Conservation (phyloP, 257 asterid genomes). For the Solanum chaucha region DNA sequence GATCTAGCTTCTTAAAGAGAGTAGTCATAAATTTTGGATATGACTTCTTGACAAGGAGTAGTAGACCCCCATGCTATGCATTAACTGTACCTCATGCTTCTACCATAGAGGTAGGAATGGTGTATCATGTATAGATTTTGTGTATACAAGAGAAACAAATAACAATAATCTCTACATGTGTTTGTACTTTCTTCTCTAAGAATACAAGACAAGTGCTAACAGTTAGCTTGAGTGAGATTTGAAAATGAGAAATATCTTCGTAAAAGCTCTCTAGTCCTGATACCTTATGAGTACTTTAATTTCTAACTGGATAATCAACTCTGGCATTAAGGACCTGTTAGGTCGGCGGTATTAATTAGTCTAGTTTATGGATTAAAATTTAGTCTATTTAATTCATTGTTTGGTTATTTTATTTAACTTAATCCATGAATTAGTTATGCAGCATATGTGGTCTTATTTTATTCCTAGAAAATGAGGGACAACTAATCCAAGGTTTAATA, state of each 20-base stretch:
- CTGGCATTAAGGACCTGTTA: neutral
- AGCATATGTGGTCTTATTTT: no score
- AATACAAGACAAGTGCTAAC: neutral
- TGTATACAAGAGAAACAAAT: neutral
- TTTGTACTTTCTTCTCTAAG: neutral
- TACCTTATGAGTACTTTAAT: neutral
- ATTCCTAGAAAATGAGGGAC: neutral
- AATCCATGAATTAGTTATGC: no score
- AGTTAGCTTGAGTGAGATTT: neutral
- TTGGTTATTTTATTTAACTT: neutral
- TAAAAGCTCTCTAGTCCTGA: neutral
- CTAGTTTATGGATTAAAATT: neutral
- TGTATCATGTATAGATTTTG: conserved; percentile 48
- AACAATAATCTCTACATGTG: neutral
- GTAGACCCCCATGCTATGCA: conserved; percentile 58
- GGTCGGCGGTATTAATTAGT: neutral
- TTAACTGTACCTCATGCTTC: conserved; percentile 74
- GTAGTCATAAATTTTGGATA: conserved; percentile 64
- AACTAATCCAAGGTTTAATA: neutral
- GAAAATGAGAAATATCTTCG: neutral
- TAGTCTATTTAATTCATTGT: no score
- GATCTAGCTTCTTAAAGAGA: conserved; percentile 66
- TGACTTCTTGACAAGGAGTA: conserved; percentile 78
- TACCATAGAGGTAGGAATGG: conserved; percentile 89
- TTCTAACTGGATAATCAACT: neutral